phyloP scores from a whole-genome alignment of 352 stramenopile genomes.

The Phytophthora sansomeana region DNA sequence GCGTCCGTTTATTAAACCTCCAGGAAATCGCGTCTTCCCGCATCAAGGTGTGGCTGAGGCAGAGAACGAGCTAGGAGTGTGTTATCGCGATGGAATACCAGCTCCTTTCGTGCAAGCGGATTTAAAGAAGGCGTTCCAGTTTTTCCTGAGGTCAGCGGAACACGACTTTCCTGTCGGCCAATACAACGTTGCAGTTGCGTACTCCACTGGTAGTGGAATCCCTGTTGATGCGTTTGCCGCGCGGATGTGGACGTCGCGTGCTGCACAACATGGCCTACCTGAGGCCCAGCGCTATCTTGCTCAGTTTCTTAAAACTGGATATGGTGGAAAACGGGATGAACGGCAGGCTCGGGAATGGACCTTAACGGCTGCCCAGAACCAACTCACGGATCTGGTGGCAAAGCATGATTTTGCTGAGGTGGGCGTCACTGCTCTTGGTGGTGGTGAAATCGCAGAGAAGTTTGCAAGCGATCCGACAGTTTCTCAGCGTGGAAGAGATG shows the following conservation, averaged over 20 bases:
- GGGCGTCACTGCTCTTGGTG: constrained; percentile 1
- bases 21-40: constrained; percentile 33
- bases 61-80: constrained; percentile 47
- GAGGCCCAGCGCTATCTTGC: constrained; percentile 39
- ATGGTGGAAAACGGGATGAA: constrained; percentile 33
- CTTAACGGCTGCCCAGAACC: constrained; percentile 26
- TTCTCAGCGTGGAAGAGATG: constrained; percentile 25
- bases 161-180: constrained; percentile 46
- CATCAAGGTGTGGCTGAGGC: constrained; percentile 48
- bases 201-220: constrained; percentile 37
- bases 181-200: constrained; percentile 46
- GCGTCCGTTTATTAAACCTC: constrained; percentile 43
- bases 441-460: constrained; percentile 13
- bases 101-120: constrained; percentile 26
- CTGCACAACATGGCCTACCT: constrained; percentile 42
- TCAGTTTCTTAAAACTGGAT: constrained; percentile 35
- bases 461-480: constrained; percentile 14
- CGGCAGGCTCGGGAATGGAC: constrained; percentile 33
- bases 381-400: constrained; percentile 25
- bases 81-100: constrained; percentile 42
- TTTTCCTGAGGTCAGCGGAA: constrained; percentile 45
- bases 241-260: constrained; percentile 44
- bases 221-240: constrained; percentile 34
- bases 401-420: constrained; percentile 27
- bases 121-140: constrained; percentile 35